Evolutionary conservation across 176 grass and related monocot species (phyloP).

Genomic region (Dactylis glomerata): DNA sequence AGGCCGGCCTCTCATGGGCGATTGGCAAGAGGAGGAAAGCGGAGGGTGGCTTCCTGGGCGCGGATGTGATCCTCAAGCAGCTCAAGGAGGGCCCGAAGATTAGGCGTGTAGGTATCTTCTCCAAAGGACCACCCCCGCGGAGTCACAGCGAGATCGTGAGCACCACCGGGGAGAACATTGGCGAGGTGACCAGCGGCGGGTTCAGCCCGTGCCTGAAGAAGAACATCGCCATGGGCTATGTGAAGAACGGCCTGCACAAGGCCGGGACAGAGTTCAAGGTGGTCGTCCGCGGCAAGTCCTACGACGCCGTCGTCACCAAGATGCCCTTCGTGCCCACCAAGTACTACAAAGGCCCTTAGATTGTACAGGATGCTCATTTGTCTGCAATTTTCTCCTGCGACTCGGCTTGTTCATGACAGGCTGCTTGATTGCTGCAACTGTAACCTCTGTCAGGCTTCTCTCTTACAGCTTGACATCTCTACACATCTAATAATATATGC

Average conservation of each 20-base stretch:
- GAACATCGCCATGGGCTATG: conserved; percentile 98
- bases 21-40: conserved; percentile 84
- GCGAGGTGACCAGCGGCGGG: conserved; percentile 94
- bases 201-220: conserved; percentile 98
- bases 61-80: conserved; percentile 89
- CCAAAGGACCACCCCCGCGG: conserved; percentile 76
- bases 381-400: conserved; percentile 14
- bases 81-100: conserved; percentile 86
- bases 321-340: conserved; percentile 99
- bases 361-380: not conserved
- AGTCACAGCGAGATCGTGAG: conserved; percentile 80
- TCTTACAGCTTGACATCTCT: conserved; percentile 23
- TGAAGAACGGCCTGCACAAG: conserved; percentile 88
- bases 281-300: conserved; percentile 74
- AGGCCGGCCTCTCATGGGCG: conserved; percentile 93
- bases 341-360: conserved; percentile 80
- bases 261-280: conserved; percentile 87
- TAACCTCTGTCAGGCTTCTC: conserved; percentile 27
- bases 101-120: conserved; percentile 79
- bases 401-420: conserved; percentile 14
- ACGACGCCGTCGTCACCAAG: conserved; percentile 78
- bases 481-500: conserved; percentile 27
- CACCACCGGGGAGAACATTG: conserved; percentile 67
- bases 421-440: conserved; percentile 14
- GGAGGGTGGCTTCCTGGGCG: conserved; percentile 89